Evolutionary conservation across 345 rosid genomes (phyloP), one percentile per base, ranked within the genome.

Genomic region (Ceriops zippeliana): DNA sequence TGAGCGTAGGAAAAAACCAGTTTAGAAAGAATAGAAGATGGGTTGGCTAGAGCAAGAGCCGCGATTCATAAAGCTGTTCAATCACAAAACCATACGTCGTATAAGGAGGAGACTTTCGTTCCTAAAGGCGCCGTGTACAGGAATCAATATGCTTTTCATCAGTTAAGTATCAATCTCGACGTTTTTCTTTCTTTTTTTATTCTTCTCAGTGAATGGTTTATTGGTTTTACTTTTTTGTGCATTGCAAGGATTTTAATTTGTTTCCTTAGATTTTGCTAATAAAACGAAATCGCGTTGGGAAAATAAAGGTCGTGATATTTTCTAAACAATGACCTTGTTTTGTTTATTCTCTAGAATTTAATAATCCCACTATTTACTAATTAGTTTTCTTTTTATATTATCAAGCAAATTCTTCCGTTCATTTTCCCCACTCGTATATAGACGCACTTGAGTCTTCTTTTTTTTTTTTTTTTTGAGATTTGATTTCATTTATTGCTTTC

Each of bases 131-230:
- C 76, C 13, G 58, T 84, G 47, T 91, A 91, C 75, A 80, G 89
- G 75, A 91, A 87, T 61, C 65, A 86, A 0, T 68, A 74, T 37
- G 87, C 93, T 21, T 91, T 91, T 83, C 92, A 89, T 65, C 97
- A 86, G 96, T 90, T 83, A 76, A 82, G 84, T 74, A 62, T 35
- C 69, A 20, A 30, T 51, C 32, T 2, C 1, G 9, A 22, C 38
- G 32, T 20, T 32, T 4, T 27, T 0, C 1, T 35, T 7, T 54
- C 2, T 19, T 0, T 8, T 22, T 37, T 60, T 16, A 35, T 1
- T 9, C 57, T 38, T 5, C 1, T 9, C n/a, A 2, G 6, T 30
- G 7, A 3, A 13, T 17, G 13, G 5, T 15, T 30, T 20, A 6
- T 17, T 11, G 26, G 38, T 46, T 27, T 17, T 22, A 7, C 5